Base-by-base conservation (phyloP, 345 rosid species). In the Physaria fendleri region DNA sequence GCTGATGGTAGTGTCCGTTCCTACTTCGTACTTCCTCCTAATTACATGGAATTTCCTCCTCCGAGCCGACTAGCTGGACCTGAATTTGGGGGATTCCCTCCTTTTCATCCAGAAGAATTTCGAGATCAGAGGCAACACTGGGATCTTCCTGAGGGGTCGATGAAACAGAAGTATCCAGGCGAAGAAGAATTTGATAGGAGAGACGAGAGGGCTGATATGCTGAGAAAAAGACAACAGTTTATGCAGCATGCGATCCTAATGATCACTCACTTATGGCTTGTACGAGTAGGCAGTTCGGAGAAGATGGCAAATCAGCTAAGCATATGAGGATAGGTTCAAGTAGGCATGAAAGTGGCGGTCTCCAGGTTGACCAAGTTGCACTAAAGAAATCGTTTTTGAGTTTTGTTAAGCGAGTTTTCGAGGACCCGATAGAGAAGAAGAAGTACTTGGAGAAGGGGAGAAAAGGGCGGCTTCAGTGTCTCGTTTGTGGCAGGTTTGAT, bases 1-100 rank as follows among this genome's bases (percentile, higher is more conserved):
- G 79, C 85, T 22, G 97, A 94, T 52, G 96, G 99, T 11, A 87
- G 87, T 70, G 95, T 82, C 38, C 90, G 97, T 27, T 81, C 99
- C 27, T 94, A 94, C 81, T 84, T 90, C 33, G 99, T 97, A 12
- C 95, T 90, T 32, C 97, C 99, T 5, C 83, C 86, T 9, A 90
- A 94, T 68, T 87, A 90, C 77, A 88, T 77, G 50, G 88, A 94
- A 65, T 79, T 84, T 51, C 74, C 75, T 67, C 76, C 66, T 0
- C 65, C 55, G 15, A 59, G 62, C 38, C 73, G 81, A 12, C 57
- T 46, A 41, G 29, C 21, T n/a, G 77, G 71, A 30, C 58, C 69
- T 3, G 76, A 73, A 4, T 62, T 75, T 20, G 64, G 64, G 37
- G n/a, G 77, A 56, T 59, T 59, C 30, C 68, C 74, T 43, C 77